phyloP scores from a whole-genome alignment of 2,329 filamentous ascomycete species.

The Apiospora arundinis region DNA sequence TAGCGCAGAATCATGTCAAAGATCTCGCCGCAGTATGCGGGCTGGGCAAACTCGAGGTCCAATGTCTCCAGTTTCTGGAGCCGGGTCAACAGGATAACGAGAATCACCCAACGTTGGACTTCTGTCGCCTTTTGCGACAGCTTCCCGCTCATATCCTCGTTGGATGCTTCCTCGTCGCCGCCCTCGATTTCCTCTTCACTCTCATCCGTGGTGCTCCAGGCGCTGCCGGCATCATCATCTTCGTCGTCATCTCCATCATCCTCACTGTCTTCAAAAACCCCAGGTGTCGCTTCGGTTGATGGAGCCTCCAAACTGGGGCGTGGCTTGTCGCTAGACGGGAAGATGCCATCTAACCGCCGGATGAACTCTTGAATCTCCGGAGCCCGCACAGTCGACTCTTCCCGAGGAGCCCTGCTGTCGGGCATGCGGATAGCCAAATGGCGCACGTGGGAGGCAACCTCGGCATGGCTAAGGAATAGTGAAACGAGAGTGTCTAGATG shows the following conservation, averaged over 20 bases:
- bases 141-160: constrained; percentile 12
- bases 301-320: background rate
- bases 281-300: background rate
- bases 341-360: background rate
- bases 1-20: constrained; percentile 21
- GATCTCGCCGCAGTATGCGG: constrained; percentile 4
- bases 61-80: constrained; percentile 20
- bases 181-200: constrained; percentile 20
- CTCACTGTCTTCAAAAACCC: background rate
- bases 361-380: constrained; percentile 13
- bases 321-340: constrained; percentile 2
- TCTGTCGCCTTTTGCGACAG: constrained; percentile 17
- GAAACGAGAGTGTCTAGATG: constrained; percentile 13
- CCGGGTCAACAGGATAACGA: constrained; percentile 22
- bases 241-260: constrained; percentile 4
- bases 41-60: constrained; percentile 22
- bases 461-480: constrained; percentile 18
- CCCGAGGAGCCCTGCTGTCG: background rate
- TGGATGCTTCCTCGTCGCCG: constrained; percentile 14
- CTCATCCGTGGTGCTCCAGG: constrained; percentile 24
- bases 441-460: constrained; percentile 20
- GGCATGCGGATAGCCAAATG: constrained; percentile 22
- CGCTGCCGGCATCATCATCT: background rate
- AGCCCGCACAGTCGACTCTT: background rate
- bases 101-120: constrained; percentile 18